Conservation (phyloP, 345 rosid genomes). For the Tarenaya hassleriana region DNA sequence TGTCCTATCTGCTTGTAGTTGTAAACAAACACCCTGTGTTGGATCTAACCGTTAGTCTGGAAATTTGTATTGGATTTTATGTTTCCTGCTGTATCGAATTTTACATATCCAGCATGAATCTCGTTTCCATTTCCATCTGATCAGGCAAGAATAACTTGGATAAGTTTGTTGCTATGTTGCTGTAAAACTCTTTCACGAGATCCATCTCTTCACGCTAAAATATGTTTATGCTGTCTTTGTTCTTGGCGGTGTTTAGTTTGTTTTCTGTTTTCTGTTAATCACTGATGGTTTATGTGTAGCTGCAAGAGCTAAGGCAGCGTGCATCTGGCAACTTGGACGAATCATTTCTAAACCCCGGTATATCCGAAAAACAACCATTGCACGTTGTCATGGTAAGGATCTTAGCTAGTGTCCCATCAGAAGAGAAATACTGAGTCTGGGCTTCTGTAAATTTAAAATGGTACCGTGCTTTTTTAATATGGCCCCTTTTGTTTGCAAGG, state of each 20-base stretch:
- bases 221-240: not conserved
- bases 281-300: conserved; percentile 38
- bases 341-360: conserved; percentile 68
- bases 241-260: not conserved
- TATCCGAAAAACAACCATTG: conserved; percentile 88
- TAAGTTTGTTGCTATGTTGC: conserved; percentile 2
- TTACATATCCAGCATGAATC: not conserved
- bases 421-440: not conserved
- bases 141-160: not conserved
- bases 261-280: conserved; percentile 14
- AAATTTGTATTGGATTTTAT: not conserved
- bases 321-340: conserved; percentile 68
- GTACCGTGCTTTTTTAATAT: conserved; percentile 5
- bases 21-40: conserved; percentile 7
- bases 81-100: not conserved
- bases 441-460: not conserved
- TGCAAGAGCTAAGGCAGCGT: conserved; percentile 92
- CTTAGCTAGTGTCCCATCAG: conserved; percentile 3
- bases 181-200: too few relatives aligned
- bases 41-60: not conserved
- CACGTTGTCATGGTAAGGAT: conserved; percentile 88
- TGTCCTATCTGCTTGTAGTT: not conserved
- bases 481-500: conserved; percentile 38
- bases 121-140: not conserved
- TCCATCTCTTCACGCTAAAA: not conserved